Evolutionary conservation across 805 yeast genomes (phyloP), one percentile per base, ranked within the genome.

Genomic region (Candida railenensis): DNA sequence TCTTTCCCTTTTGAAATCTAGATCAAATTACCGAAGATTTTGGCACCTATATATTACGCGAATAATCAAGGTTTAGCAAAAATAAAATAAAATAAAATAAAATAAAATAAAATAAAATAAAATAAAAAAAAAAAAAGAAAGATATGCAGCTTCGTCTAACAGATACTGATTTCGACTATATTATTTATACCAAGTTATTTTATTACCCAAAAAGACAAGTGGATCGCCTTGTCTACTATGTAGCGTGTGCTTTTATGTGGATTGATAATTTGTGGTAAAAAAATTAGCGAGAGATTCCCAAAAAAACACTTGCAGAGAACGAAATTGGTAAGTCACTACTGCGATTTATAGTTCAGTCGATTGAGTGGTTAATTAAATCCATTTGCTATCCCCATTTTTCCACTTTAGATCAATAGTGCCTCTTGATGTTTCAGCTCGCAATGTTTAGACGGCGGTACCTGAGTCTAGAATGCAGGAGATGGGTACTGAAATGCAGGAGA

Each of bases 381-480:
- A n/a, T n/a, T n/a, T n/a, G n/a, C n/a, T n/a, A n/a, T n/a, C n/a
- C n/a, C n/a, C n/a, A n/a, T n/a, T n/a, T n/a, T n/a, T n/a, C n/a
- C n/a, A n/a, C n/a, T n/a, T n/a, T n/a, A n/a, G n/a, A n/a, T n/a
- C n/a, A n/a, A n/a, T n/a, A 25, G 30, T 25, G 30, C 30, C 30
- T 25, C 5, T n/a, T 7, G 11, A 25, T 25, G 43, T 40, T 40
- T 40, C 43, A 30, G 16, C n/a, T 28, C 14, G 36, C n/a, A 30
- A 40, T 40, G 42, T 30, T 18, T 40, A 19, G 40, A 28, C 36
- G 22, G 39, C 39, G 39, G 43, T 40, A 40, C 43, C 43, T 40
- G 43, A 40, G 43, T 40, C 43, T 30, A 40, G 43, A 40, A 40
- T 28, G 43, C 37, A 40, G 36, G 43, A 30, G 37, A 16, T 28